These are phyloP conservation scores for Podospora pseudoanserina DNA, from an alignment of 495 filamentous ascomycete genomes.

Conservation along the genomic window DNA sequence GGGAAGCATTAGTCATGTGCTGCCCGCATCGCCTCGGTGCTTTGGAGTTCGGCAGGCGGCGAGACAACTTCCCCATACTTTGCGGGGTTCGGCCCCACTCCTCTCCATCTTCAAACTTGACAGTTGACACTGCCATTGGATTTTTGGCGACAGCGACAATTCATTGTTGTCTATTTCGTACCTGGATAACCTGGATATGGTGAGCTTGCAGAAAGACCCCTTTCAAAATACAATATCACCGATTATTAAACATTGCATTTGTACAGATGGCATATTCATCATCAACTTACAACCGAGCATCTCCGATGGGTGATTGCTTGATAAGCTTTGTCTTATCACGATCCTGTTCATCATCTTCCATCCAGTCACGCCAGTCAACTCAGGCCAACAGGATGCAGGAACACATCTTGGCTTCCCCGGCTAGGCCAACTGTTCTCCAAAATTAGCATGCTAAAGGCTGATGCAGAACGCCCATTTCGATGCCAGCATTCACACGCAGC, in stretches of 20 bases:
- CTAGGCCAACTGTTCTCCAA: background rate
- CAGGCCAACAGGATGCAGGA: background rate
- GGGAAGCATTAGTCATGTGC: constrained; percentile 26
- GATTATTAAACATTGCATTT: background rate
- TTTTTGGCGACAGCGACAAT: background rate
- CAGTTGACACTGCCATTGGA: no score
- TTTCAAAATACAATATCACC: background rate
- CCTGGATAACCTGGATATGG: no score
- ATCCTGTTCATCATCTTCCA: background rate
- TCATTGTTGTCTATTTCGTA: no score
- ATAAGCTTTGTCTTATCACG: background rate
- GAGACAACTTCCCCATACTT: background rate
- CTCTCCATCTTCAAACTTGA: background rate
- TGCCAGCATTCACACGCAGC: background rate
- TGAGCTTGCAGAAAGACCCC: no score
- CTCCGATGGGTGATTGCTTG: background rate
- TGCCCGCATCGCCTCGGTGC: constrained; percentile 2
- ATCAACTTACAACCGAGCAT: background rate
- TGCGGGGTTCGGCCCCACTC: background rate
- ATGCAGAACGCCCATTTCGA: background rate
- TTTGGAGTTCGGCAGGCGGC: constrained; percentile 1
- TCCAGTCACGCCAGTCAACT: no score
- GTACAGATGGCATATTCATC: no score
- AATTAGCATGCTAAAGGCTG: background rate
- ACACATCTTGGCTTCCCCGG: background rate